phyloP scores from a whole-genome alignment of 176 grass and related monocot species.

The Oryza glaberrima region DNA sequence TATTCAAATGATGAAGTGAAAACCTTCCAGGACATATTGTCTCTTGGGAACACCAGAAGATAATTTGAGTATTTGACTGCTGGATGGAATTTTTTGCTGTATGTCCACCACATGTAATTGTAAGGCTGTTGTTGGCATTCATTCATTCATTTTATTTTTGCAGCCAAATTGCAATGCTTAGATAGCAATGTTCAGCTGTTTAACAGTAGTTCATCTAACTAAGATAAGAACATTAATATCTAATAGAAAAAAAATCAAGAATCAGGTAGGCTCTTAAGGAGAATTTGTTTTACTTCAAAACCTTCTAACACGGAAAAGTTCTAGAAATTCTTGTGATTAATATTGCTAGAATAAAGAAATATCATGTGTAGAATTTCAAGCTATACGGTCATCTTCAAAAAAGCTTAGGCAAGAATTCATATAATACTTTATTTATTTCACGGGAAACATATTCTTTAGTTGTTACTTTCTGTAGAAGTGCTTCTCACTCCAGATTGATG shows the following conservation, averaged over 20 bases:
- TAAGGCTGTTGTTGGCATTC: constrained; percentile 51
- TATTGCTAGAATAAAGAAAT: background rate
- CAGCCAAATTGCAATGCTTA: constrained; percentile 28
- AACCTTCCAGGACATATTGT: constrained; percentile 65
- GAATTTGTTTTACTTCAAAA: constrained; percentile 5
- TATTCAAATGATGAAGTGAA: constrained; percentile 69
- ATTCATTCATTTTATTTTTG: constrained; percentile 27
- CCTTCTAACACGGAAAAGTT: background rate
- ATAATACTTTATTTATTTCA: background rate
- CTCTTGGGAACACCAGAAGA: constrained; percentile 48
- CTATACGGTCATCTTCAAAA: background rate
- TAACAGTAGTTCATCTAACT: constrained; percentile 24
- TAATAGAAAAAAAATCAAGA: constrained; percentile 16
- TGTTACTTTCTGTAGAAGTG: constrained; percentile 1
- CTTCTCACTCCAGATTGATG: background rate
- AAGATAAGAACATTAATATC: constrained; percentile 17
- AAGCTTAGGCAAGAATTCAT: background rate
- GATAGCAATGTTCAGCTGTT: constrained; percentile 29
- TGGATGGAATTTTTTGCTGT: constrained; percentile 39
- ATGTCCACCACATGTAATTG: constrained; percentile 49
- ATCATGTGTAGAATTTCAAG: background rate
- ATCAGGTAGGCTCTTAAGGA: constrained; percentile 6
- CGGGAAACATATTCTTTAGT: background rate
- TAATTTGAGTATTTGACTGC: constrained; percentile 29
- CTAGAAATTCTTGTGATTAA: background rate